Conservation (phyloP, 139 green algal species). For the Limnomonas spitsbergensis region DNA sequence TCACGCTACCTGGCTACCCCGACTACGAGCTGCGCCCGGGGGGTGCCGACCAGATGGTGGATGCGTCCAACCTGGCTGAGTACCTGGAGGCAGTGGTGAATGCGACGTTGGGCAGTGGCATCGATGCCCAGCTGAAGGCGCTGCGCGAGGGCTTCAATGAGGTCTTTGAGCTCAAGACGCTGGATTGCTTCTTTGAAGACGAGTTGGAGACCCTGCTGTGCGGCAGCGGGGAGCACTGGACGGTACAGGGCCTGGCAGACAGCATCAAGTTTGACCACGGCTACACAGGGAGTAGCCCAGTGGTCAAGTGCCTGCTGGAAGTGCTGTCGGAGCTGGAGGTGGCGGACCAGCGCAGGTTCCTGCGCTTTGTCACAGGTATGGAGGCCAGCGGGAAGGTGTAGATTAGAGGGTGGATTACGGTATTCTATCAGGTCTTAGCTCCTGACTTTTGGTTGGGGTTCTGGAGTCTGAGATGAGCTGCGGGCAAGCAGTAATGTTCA, state of each 20-base stretch:
- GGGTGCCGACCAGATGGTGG: conserved; percentile 65
- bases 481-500: too few relatives aligned
- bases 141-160: conserved; percentile 85
- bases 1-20: conserved; percentile 78
- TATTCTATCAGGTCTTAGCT: not conserved
- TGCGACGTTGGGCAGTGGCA: conserved; percentile 74
- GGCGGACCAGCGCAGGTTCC: conserved; percentile 85
- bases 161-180: conserved; percentile 53
- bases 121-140: conserved; percentile 72
- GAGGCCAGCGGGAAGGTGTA: too few relatives aligned
- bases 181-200: conserved; percentile 82
- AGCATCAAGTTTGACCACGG: conserved; percentile 96
- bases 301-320: conserved; percentile 72
- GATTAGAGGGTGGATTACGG: not conserved
- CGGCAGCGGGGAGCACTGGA: conserved; percentile 83
- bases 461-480: too few relatives aligned
- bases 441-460: too few relatives aligned
- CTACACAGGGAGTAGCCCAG: conserved; percentile 64
- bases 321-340: conserved; percentile 82
- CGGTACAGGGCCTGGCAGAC: conserved; percentile 65
- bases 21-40: conserved; percentile 67
- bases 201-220: conserved; percentile 94
- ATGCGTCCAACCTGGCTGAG: conserved; percentile 57
- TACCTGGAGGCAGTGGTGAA: conserved; percentile 88
- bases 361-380: conserved; percentile 91